These are phyloP conservation scores for Fermentozyma sake DNA, from an alignment of 1,139 yeast genomes.

Conservation along the genomic window DNA sequence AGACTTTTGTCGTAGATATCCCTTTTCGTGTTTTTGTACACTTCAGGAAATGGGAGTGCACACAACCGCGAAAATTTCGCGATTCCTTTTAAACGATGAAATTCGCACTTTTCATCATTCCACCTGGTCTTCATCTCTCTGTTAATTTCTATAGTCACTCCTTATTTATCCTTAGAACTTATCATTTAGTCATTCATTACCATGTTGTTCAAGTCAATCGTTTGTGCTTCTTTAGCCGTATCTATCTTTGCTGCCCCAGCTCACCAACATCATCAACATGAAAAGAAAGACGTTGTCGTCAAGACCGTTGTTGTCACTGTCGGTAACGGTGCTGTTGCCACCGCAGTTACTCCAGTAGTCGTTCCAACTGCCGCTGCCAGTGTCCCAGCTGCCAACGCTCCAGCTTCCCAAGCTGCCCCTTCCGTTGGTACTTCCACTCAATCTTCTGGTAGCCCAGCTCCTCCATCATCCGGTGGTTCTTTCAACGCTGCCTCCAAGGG, in stretches of 20 bases:
- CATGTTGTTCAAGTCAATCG: slow-evolving; percentile 24
- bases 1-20: neutral
- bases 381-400: slow-evolving; percentile 5
- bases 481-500: slow-evolving; percentile 44
- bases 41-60: too few species aligned
- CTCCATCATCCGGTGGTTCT: slow-evolving; percentile 10
- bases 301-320: slow-evolving; percentile 14
- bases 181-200: slow-evolving; percentile 4
- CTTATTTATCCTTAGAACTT: slow-evolving; percentile 10
- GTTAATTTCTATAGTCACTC: slow-evolving; percentile 19
- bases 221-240: slow-evolving; percentile 19
- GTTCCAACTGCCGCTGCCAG: slow-evolving; percentile 6
- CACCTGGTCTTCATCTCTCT: slow-evolving; percentile 4
- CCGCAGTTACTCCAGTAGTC: slow-evolving; percentile 8
- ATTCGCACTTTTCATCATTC: too few species aligned
- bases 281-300: slow-evolving; percentile 32
- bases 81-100: too few species aligned
- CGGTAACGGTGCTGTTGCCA: slow-evolving; percentile 10
- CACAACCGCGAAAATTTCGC: too few species aligned
- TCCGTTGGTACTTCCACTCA: slow-evolving; percentile 24
- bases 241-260: slow-evolving; percentile 26
- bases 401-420: slow-evolving; percentile 12
- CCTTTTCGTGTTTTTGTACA: slow-evolving; percentile 1
- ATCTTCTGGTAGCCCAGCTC: slow-evolving; percentile 30
- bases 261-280: slow-evolving; percentile 33